Evolutionary conservation across 495 filamentous ascomycete genomes (phyloP).

Genomic region (Terfezia claveryi): DNA sequence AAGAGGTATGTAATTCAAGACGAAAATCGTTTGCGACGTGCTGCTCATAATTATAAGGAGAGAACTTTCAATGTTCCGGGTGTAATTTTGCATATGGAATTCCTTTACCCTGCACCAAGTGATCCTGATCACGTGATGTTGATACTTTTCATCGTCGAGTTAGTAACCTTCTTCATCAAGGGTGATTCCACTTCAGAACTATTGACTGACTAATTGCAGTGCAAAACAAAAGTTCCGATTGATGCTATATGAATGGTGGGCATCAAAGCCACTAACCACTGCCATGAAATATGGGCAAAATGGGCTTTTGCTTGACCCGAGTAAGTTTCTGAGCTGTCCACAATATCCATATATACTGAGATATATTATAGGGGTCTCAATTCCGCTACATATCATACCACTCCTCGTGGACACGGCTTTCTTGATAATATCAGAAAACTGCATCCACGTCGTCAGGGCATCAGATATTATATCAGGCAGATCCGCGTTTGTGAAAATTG

Average conservation of each 20-base stretch:
- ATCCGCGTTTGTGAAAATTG: slow-evolving; percentile 14
- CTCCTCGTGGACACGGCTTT: slow-evolving; percentile 17
- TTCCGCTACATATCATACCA: slow-evolving; percentile 17
- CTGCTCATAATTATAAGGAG: slow-evolving; percentile 14
- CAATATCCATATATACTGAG: not conserved
- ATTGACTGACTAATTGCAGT: slow-evolving; percentile 3
- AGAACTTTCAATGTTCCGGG: slow-evolving; percentile 41
- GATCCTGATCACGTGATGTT: slow-evolving; percentile 50
- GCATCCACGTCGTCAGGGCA: slow-evolving; percentile 15
- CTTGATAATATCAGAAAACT: slow-evolving; percentile 16
- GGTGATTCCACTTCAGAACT: too few relatives aligned
- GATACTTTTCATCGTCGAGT: slow-evolving; percentile 42
- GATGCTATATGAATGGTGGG: slow-evolving; percentile 50
- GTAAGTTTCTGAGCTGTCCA: slow-evolving; percentile 1
- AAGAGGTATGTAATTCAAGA: slow-evolving; percentile 2
- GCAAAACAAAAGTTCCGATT: slow-evolving; percentile 35
- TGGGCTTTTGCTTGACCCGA: slow-evolving; percentile 14
- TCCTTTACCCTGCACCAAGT: slow-evolving; percentile 48
- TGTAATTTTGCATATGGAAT: slow-evolving; percentile 65
- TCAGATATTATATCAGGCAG: slow-evolving; percentile 14
- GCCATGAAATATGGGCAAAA: slow-evolving; percentile 11
- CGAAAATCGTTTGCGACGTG: not conserved
- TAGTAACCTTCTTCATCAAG: not conserved
- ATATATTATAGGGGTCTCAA: slow-evolving; percentile 12
- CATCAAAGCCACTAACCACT: slow-evolving; percentile 12